Base-by-base conservation (phyloP, 352 stramenopile genomes). In the Globisporangium iwayamae region DNA sequence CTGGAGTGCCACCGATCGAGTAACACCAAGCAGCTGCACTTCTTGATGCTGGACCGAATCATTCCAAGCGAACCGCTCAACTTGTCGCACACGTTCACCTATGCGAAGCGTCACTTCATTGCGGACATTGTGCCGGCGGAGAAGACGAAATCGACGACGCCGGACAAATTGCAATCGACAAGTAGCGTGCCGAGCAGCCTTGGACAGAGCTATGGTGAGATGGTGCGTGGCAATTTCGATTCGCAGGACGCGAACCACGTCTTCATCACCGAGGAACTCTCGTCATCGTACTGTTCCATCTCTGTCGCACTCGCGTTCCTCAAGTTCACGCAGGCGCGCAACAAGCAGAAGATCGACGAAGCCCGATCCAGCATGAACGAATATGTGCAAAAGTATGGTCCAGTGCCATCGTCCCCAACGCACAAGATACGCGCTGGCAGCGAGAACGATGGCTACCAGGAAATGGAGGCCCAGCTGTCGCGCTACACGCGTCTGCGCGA, bases 221-320 rank as follows among this genome's bases (percentile, higher is more conserved):
- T 90, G 76, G 65, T 90, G 36, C 81, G 80, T 20, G 72, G 83
- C 18, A 70, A 83, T 39, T 58, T 76, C 28, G 73, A 87, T 48
- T 82, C 80, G 0, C 66, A 67, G 5, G 79, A 83, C 11, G 73
- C 79, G 4, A 89, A 68, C 10, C 85, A 96, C 54, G 75, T 93
- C 32, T 83, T 93, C 30, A 79, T 96, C 28, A 83, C 87, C 4
- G 87, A 96, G 52, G 87, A 96, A 66, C 64, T 96, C 22, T 94
- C 83, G 30, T 72, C 80, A 1, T 92, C 83, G 16, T 92, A 91
- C 60, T 88, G 85, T 18, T 92, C 83, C 1, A 75, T 96, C n/a
- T 92, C 83, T 10, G 85, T 96, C 54, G 83, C 81, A 8, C 73
- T 87, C n/a, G 85, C 84, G 60, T 93, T 89, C 65, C 68, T 96